Evolutionary conservation across 805 yeast species (phyloP).

Genomic region (Cyberlindnera mrakii): DNA sequence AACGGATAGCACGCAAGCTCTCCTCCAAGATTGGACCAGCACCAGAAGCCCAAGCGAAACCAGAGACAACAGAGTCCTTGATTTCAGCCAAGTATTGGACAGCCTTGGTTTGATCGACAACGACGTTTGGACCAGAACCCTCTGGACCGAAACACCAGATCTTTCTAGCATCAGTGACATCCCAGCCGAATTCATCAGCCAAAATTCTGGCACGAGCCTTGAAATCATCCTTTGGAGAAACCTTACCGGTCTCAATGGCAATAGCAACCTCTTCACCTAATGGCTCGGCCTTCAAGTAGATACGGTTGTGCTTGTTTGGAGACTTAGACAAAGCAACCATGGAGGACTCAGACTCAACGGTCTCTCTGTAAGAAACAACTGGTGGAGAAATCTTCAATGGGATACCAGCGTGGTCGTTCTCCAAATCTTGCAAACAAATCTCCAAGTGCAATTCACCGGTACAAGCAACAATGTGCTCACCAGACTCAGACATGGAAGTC

Average conservation of each 20-base stretch:
- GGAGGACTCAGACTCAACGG: constrained; percentile 88
- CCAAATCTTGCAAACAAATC: constrained; percentile 92
- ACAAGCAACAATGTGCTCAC: constrained; percentile 99
- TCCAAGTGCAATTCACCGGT: constrained; percentile 99
- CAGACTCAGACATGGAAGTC: constrained; percentile 80
- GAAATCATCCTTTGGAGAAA: constrained; percentile 95
- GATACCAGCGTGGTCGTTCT: constrained; percentile 99
- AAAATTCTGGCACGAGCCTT: constrained; percentile 97
- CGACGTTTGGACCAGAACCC: constrained; percentile 97
- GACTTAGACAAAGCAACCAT: constrained; percentile 97
- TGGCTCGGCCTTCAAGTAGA: constrained; percentile 96
- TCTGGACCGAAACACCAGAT: constrained; percentile 99
- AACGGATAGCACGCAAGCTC: constrained; percentile 90
- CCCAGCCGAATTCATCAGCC: constrained; percentile 99
- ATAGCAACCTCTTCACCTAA: constrained; percentile 84
- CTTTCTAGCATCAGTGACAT: constrained; percentile 99
- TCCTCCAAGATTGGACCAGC: constrained; percentile 99
- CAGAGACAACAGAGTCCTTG: constrained; percentile 99
- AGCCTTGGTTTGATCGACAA: constrained; percentile 99
- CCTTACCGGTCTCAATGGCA: constrained; percentile 90
- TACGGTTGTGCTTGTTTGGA: constrained; percentile 99
- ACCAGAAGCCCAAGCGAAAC: constrained; percentile 99
- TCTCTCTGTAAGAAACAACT: constrained; percentile 98
- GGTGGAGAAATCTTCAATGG: constrained; percentile 98
- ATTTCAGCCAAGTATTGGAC: constrained; percentile 98